Percentiles rank a stretch among this genome's conserved stretches.
These are phyloP conservation scores for Mucor piriformis DNA, from an alignment of 371 early-diverging fungal species.

Conservation along the genomic window DNA sequence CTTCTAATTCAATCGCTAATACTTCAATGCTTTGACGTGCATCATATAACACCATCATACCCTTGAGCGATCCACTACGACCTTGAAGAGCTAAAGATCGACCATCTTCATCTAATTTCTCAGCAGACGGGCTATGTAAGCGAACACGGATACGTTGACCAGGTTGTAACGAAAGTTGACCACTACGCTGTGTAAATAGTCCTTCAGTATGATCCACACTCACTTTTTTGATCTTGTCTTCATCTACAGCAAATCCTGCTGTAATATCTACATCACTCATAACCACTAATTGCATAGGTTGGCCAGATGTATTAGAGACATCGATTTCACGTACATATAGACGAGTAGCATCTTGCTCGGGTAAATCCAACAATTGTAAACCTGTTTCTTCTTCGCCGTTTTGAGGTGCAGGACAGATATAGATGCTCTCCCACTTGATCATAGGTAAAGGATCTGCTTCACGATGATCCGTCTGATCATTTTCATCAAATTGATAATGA, in stretches of 20 bases:
- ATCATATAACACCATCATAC: constrained; percentile 67
- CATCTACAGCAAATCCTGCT: constrained; percentile 43
- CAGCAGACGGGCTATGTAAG: constrained; percentile 65
- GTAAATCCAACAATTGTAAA: constrained; percentile 36
- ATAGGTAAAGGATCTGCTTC: constrained; percentile 49
- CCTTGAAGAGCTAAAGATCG: constrained; percentile 51
- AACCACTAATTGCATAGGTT: constrained; percentile 59
- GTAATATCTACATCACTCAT: constrained; percentile 56
- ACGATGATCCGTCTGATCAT: constrained; percentile 39
- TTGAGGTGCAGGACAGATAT: constrained; percentile 45
- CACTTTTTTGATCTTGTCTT: constrained; percentile 27
- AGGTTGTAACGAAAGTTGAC: constrained; percentile 52
- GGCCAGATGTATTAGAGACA: constrained; percentile 50
- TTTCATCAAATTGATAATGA: constrained; percentile 5
- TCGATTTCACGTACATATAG: constrained; percentile 55
- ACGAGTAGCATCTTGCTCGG: constrained; percentile 34
- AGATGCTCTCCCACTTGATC: constrained; percentile 60
- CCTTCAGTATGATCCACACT: constrained; percentile 10
- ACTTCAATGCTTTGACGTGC: constrained; percentile 52
- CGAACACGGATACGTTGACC: constrained; percentile 59
- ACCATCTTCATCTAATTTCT: constrained; percentile 45
- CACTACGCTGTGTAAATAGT: constrained; percentile 35
- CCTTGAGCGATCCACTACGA: constrained; percentile 55
- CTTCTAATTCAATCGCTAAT: constrained; percentile 62
- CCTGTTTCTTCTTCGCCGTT: constrained; percentile 11